These are phyloP conservation scores for Entamoeba moshkovskii DNA, from an alignment of 208 protist species.

Conservation along the genomic window DNA sequence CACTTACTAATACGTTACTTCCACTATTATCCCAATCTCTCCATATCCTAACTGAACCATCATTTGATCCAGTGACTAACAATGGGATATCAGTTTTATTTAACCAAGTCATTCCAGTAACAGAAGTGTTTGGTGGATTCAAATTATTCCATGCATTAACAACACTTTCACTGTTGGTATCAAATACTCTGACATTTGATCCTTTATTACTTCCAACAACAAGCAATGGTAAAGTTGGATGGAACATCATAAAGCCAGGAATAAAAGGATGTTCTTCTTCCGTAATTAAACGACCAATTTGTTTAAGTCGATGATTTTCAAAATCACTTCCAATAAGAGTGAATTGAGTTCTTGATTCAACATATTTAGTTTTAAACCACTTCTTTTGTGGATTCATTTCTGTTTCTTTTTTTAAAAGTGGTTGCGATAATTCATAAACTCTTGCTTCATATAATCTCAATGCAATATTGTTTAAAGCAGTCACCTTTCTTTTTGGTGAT, in stretches of 20 bases:
- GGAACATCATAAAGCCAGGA: background rate
- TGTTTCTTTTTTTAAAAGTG: background rate
- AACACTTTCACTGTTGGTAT: background rate
- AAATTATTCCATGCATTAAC: background rate
- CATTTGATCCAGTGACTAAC: background rate
- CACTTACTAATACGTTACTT: background rate
- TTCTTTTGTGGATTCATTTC: background rate
- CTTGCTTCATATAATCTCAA: background rate
- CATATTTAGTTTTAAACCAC: background rate
- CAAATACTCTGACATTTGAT: background rate
- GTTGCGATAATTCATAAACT: background rate
- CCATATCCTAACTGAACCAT: background rate
- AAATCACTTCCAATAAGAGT: background rate
- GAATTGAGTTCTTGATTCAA: background rate
- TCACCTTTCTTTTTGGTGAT: background rate
- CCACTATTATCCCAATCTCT: background rate
- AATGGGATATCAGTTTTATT: background rate
- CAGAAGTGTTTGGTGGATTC: background rate
- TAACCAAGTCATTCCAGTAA: background rate
- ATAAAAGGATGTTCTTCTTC: background rate
- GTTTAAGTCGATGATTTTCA: background rate
- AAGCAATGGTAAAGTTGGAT: background rate
- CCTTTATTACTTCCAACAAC: background rate
- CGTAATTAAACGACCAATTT: background rate
- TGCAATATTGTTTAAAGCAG: background rate